Percentiles rank a stretch among this genome's conserved stretches.
These are phyloP conservation scores for Emmonsia crescens DNA, from an alignment of 2,329 filamentous ascomycete species.

Conservation along the genomic window DNA sequence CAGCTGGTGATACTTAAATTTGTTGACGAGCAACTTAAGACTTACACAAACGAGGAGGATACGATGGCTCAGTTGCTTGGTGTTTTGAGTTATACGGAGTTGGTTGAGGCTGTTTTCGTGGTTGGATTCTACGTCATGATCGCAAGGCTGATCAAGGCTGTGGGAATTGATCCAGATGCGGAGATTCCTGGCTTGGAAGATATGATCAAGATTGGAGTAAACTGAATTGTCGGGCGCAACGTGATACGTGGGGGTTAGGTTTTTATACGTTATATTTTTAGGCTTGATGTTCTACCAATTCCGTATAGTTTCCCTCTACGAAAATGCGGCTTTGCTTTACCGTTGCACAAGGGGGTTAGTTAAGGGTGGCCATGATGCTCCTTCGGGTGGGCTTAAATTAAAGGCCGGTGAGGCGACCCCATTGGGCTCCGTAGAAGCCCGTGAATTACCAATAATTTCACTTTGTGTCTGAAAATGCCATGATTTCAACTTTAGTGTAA, in stretches of 20 bases:
- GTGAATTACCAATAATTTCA: too few species aligned
- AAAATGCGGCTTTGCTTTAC: too few species aligned
- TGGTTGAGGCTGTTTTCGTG: not conserved
- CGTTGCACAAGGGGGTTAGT: too few species aligned
- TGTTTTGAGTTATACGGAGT: not conserved
- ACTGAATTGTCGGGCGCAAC: not conserved
- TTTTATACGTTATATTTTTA: too few species aligned
- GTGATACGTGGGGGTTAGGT: not conserved
- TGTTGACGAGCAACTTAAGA: not conserved
- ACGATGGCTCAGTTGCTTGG: not conserved
- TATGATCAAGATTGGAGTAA: not conserved
- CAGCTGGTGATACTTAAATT: not conserved
- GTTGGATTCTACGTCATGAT: not conserved
- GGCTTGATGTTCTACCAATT: too few species aligned
- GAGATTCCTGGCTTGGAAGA: not conserved
- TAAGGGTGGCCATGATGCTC: too few species aligned
- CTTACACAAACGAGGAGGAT: not conserved
- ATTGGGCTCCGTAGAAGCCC: too few species aligned
- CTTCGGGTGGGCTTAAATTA: too few species aligned
- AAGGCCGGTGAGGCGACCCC: too few species aligned
- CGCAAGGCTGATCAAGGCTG: not conserved
- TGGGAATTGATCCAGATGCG: not conserved
- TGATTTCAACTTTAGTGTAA: too few species aligned
- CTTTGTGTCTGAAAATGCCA: too few species aligned
- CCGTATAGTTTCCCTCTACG: too few species aligned